These are phyloP conservation scores for Fusarium verrucosum DNA, from an alignment of 2,329 filamentous ascomycete species.

Conservation along the genomic window DNA sequence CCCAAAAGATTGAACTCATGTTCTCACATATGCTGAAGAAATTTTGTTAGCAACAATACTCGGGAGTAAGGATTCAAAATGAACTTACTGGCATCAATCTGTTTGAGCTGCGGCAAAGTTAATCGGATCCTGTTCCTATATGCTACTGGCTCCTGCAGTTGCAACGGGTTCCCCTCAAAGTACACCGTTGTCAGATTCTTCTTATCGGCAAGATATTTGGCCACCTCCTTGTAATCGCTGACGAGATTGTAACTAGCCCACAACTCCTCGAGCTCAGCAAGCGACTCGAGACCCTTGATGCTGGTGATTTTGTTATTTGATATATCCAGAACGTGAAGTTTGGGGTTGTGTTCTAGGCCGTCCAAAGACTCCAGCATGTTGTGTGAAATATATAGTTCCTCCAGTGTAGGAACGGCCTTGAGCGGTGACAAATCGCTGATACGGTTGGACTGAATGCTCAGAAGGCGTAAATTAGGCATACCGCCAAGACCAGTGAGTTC, in stretches of 20 bases:
- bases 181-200: conserved; percentile 87
- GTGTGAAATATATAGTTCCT: conserved; percentile 96
- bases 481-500: conserved; percentile 79
- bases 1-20: conserved; percentile 24
- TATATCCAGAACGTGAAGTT: conserved; percentile 84
- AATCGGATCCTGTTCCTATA: conserved; percentile 95
- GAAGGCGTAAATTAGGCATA: conserved; percentile 81
- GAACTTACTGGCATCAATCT: conserved; percentile 96
- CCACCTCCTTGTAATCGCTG: conserved; percentile 81
- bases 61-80: background rate
- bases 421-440: conserved; percentile 82
- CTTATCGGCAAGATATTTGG: conserved; percentile 81
- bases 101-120: conserved; percentile 84
- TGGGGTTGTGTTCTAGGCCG: conserved; percentile 73
- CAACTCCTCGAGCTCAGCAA: conserved; percentile 82
- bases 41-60: background rate
- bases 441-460: conserved; percentile 96
- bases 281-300: conserved; percentile 74
- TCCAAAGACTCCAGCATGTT: conserved; percentile 84
- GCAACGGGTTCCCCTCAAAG: conserved; percentile 93
- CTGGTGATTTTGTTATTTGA: conserved; percentile 85
- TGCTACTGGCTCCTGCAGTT: conserved; percentile 78
- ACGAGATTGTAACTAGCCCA: conserved; percentile 95
- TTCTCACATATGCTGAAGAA: conserved; percentile 47
- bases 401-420: conserved; percentile 75